Evolutionary conservation across 2,329 filamentous ascomycete species (phyloP), one percentile per base, ranked within the genome.

Genomic region (Anthostomella pinea): DNA sequence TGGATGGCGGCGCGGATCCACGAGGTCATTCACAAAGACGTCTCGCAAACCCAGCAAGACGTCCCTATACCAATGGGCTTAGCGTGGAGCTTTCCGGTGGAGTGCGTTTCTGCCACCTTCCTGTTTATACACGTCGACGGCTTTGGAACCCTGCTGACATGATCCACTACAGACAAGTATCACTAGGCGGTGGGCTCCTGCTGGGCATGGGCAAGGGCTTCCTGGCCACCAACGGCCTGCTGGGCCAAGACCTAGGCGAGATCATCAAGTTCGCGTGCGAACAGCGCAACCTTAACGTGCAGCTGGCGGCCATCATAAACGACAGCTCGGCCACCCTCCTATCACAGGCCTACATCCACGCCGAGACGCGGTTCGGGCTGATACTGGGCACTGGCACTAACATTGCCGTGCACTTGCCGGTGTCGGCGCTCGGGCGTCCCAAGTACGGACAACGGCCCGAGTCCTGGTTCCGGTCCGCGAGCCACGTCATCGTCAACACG

Each of bases 21-120:
- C 33, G 73, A 81, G 31, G 79, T 77, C 2, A 61, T 84, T 8
- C 59, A 64, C 6, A 63, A 64, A 27, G 70, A 68, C 13, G 52
- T 65, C 15, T 61, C 65, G 28, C 56, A 60, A 3, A 59, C 56
- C 15, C 57, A 63, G 39, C 58, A 64, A n/a, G n/a, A n/a, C n/a
- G n/a, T n/a, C 2, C 68, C 73, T 18, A 62, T 84, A 33, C 72
- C 72, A 7, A 67, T 83, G 63, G 79, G 79, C 1, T 58, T 84
- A 43, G 77, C 81, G 5, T 85, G 81, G 79, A 84, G 80, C 40
- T 85, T 85, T 49, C 81, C 81, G 17, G 78, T 85, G 28, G 76
- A 84, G 79, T 83, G 66, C 56, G 77, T 67, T 24, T n/a, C n/a
- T n/a, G n/a, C n/a, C n/a, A n/a, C 7, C 19, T 18, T 30, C n/a